Base-by-base conservation (phyloP, 176 grass and related monocot genomes). In the Dactylis glomerata region DNA sequence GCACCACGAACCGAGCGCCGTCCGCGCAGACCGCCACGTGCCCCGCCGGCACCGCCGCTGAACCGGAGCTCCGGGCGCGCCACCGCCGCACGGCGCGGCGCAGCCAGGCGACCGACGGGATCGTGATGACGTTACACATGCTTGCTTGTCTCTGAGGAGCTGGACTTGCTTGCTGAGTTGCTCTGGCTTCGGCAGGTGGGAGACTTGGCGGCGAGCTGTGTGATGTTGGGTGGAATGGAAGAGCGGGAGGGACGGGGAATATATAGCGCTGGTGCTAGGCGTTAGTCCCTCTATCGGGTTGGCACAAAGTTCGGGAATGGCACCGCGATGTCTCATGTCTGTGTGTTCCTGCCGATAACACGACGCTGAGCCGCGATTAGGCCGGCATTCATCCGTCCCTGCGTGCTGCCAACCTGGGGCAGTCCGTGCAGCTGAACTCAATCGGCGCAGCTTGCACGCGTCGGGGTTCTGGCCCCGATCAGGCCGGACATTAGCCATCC, bases 61-160 rank as follows among this genome's bases (percentile, higher is more conserved):
- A 33, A 2, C 14, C 3, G 6, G 63, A 34, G 8, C 17, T 3
- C 5, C 63, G 16, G 7, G 16, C 16, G 1, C 31, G 14, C 50
- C 1, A 0, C 63, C 20, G 31, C 1, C 63, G 63, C 3, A 10
- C 31, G 31, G 63, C 31, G 2, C 63, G 63, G 31, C 17, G 63
- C 16, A 66, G 63, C 63, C 63, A 66, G 30, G 81, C 70, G 40
- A 89, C 63, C 6, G 83, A 89, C 42, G 72, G 78, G 63, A 89
- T 82, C 1, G 78, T 82, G 83, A 82, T 62, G 32, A 71, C 63
- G 71, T 77, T 86, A 63, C 88, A 89, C 88, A 89, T 89, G 1
- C 0, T 64, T 5, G 2, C 2, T n/a, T n/a, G 34, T 36, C 2
- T 3, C 34, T 36, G 34, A 3, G 34, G 3, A 5, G 34, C 54